Base-by-base conservation (phyloP, 805 yeast species). In the Spathaspora passalidarum region DNA sequence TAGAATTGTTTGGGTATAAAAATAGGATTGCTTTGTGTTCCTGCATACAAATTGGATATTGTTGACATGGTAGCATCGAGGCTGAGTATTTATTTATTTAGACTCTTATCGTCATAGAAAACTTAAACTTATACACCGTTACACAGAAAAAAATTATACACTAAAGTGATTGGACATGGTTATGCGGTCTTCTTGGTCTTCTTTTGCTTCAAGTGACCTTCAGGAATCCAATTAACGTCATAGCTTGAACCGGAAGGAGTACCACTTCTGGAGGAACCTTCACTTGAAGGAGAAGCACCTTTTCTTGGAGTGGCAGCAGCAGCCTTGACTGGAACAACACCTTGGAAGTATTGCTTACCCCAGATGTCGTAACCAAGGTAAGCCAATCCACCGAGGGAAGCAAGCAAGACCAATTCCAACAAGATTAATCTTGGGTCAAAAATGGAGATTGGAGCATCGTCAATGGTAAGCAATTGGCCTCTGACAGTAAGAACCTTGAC, bases 391-490 rank as follows among this genome's bases (percentile, higher is more conserved):
- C 69, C 82, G 22, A 82, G 44, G 16, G 82, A 62, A 18, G 66
- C 75, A 2, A 70, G 54, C 47, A 88, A 65, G 20, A 86, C 53
- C 13, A 80, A 43, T 60, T 82, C 85, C 52, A 86, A 76, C 29
- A 86, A 62, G 48, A 88, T 59, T 57, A 89, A 77, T 64, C 83
- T 81, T 11, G 91, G 94, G 60, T 86, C 80, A 66, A 84, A 82
- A 44, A 83, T 52, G 0, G 95, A 84, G 55, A 90, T 69, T 46
- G 83, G 76, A 32, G 76, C 78, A 56, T 89, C 96, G 9, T 64
- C 64, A 46, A 90, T 78, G 18, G 70, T 62, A 38, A 86, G 68
- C 48, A 82, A 65, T 56, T 80, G 82, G 42, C 81, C 77, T 56
- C 78, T 72, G 21, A 85, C 75, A 43, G 81, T 80, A 35, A 86